A percentile compares a stretch with the other conserved stretches of the same genome.
Evolutionary conservation across 257 asterid species (phyloP).

Genomic region (Petunia secreta): DNA sequence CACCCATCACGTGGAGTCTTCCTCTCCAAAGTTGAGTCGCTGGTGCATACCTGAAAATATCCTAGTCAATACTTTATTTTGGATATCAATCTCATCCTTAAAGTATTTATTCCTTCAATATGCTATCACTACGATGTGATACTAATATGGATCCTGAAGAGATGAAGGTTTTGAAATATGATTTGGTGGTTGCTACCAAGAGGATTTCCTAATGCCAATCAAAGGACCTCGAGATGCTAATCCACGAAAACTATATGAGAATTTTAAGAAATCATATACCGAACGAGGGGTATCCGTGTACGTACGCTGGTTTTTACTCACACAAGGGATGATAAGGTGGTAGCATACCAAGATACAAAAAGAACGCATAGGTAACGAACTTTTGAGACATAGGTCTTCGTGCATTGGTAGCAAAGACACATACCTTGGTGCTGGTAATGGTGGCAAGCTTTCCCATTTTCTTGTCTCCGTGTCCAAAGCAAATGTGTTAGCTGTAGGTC

Average conservation of each 20-base stretch:
- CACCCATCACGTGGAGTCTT: slow-evolving; percentile 80
- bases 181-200: slow-evolving; percentile 24
- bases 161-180: background rate
- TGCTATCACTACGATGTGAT: background rate
- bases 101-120: background rate
- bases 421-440: slow-evolving; percentile 78
- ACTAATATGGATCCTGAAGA: background rate
- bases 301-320: no score
- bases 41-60: slow-evolving; percentile 71
- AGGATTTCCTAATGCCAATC: slow-evolving; percentile 10
- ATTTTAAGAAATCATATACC: no score
- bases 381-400: background rate
- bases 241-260: background rate
- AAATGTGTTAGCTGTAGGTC: slow-evolving; percentile 52
- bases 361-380: no score
- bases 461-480: slow-evolving; percentile 59
- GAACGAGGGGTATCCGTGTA: no score
- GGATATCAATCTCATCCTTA: background rate
- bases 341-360: background rate
- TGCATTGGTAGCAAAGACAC: background rate
- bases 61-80: slow-evolving; percentile 5
- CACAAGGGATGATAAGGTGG: no score
- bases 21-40: slow-evolving; percentile 86
- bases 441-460: slow-evolving; percentile 60
- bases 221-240: slow-evolving; percentile 26